Base-by-base conservation (phyloP, 1,139 yeast species). In the Saccharomycopsis hybrid region DNA sequence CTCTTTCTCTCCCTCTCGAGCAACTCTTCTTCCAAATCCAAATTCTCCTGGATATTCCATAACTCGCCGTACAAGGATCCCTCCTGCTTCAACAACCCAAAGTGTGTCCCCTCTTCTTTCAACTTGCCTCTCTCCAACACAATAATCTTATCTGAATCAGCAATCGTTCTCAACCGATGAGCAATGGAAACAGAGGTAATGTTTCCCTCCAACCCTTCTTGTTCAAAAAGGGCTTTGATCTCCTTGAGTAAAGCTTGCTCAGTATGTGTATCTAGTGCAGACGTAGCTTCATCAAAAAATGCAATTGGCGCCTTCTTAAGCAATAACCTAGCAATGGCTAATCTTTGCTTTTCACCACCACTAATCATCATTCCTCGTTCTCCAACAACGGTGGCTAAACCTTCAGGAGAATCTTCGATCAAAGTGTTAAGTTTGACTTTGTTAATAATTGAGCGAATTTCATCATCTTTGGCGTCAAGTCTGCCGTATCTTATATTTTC, bases 281-380 rank as follows among this genome's bases (percentile, higher is more conserved):
- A 84, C 0, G 99, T 92, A 4, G 97, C 97, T 64, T 92, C 98
- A 63, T 94, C 98, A 58, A 92, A 89, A 64, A 94, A 92, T 54
- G 95, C 85, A 49, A 94, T 87, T 13, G 95, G 94, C 0, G 97
- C 81, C 55, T 78, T 74, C 66, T 94, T 94, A 58, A 92, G 69
- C 44, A 92, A 67, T 24, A 92, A 78, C 57, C 99, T 73, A 0
- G 97, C 94, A 59, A 92, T 88, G 0, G 98, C 98, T 49, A 92
- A 72, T 56, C 99, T 73, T 66, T 92, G 99, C 64, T 94, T 90
- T 65, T 92, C 98, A 52, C 99, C 99, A 11, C 99, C 98, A 8
- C 97, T 88, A 45, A 92, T 89, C 98, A 92, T 92, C 76, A 92
- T 76, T 27, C 99, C 98, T 59, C 99, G 73, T 66, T 94, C 99